Base-by-base conservation (phyloP, 2,329 filamentous ascomycete genomes). In the Trichoderma sp. region DNA sequence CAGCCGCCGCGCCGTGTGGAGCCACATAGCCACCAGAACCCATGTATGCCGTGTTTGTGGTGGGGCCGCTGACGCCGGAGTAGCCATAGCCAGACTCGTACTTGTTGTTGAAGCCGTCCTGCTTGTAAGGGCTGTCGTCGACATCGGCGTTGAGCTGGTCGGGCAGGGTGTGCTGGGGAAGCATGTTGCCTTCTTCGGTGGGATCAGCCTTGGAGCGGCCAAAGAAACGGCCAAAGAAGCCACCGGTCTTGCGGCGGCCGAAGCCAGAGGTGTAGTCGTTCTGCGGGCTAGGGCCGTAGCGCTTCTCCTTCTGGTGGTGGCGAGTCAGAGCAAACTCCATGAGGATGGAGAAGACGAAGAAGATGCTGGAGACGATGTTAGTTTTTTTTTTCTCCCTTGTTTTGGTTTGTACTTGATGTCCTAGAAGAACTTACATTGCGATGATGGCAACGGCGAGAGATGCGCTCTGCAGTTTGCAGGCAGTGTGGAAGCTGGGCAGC, bases 381-480 rank as follows among this genome's bases (percentile, higher is more conserved):
- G 53, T 59, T 40, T 43, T 43, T 5, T 37, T 40, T 16, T 40
- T 43, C 16, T 43, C n/a, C 33, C 3, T 14, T 35, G 10, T 35
- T 14, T 13, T n/a, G 5, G 6, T 6, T 8, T 43, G 6, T 8
- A 47, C 1, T 47, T 10, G 1, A 10, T 49, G 11, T 49, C 21
- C n/a, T 47, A 5, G n/a, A 21, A 2, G 6, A 21, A 47, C 84
- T 81, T 83, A 94, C 89, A 92, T 89, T 76, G 86, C 91, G 68
- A 94, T 87, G 70, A 97, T 91, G 35, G 94, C 83, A 19, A 96
- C 89, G 4, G 92, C 91, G 72, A 97, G 90, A 70, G 85, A 87
- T 56, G 90, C 93, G 61, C 89, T 92, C 81, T 97, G 88, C 73
- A 97, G 83, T 70, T 85, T 85, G 83, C 94, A 97, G 0, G 91